Percentiles rank a stretch among this genome's conserved stretches.
Evolutionary conservation across 2,329 filamentous ascomycete genomes (phyloP).

Genomic region (Colletotrichum lupini): DNA sequence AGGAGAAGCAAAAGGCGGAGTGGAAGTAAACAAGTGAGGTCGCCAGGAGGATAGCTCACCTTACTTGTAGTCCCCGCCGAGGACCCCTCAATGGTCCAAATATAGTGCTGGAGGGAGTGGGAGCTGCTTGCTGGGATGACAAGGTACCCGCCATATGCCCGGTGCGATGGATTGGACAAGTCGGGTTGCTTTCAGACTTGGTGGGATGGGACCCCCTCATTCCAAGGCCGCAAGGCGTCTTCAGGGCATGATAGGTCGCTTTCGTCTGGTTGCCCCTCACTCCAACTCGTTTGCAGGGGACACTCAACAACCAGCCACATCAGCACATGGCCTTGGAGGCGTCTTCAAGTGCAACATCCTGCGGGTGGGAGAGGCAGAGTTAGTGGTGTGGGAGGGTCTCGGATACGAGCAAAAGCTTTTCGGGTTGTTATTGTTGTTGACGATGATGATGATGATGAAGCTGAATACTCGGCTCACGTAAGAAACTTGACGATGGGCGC

Average conservation of each 20-base stretch:
- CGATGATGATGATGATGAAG: background rate
- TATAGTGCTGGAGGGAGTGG: constrained; percentile 24
- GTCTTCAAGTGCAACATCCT: constrained; percentile 6
- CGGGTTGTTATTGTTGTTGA: background rate
- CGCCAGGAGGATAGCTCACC: constrained; percentile 22
- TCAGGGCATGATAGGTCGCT: constrained; percentile 31
- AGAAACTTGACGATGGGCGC: constrained; percentile 16
- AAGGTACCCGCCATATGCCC: constrained; percentile 28
- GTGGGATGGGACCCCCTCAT: constrained; percentile 22
- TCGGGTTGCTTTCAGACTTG: constrained; percentile 25
- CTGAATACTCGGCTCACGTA: constrained; percentile 25
- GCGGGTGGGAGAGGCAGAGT: background rate
- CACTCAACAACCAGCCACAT: constrained; percentile 22
- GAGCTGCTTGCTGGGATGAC: constrained; percentile 27
- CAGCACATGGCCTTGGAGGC: constrained; percentile 14
- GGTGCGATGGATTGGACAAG: constrained; percentile 21
- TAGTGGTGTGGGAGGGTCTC: constrained; percentile 1
- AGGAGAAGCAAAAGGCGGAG: constrained; percentile 24
- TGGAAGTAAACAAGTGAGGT: constrained; percentile 17
- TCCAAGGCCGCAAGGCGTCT: constrained; percentile 25
- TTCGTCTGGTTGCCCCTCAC: constrained; percentile 28
- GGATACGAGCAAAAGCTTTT: constrained; percentile 22
- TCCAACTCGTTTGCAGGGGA: constrained; percentile 26
- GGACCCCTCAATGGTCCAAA: constrained; percentile 32
- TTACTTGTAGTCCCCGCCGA: constrained; percentile 36